phyloP scores from a whole-genome alignment of 306 rosid genomes.

The Medicago arabica region DNA sequence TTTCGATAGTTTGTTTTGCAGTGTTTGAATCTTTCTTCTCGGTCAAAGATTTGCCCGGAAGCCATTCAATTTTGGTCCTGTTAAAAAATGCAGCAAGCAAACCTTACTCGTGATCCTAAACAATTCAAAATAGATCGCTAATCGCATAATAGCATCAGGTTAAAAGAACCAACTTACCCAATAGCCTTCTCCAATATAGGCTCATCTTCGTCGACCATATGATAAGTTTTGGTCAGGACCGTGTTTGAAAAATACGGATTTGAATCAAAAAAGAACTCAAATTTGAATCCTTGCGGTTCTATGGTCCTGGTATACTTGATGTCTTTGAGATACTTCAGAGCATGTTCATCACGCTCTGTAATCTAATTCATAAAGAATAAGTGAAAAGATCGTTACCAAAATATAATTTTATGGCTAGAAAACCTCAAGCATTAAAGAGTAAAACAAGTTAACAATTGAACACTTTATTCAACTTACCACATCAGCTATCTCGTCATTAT shows the following conservation, averaged over 20 bases:
- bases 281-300: conserved; percentile 76
- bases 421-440: not conserved
- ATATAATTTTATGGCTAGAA: not conserved
- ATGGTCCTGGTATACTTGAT: conserved; percentile 69
- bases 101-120: not conserved
- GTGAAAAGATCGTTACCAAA: not conserved
- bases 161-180: conserved; percentile 51
- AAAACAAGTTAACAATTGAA: not conserved
- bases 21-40: conserved; percentile 77
- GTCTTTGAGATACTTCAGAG: conserved; percentile 70
- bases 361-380: conserved; percentile 48
- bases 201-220: conserved; percentile 83
- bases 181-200: conserved; percentile 77
- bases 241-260: conserved; percentile 76
- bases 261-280: conserved; percentile 71
- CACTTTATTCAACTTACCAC: conserved; percentile 55
- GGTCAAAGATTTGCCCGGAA: conserved; percentile 67
- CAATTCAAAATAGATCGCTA: not conserved
- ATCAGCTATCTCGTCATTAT: conserved; percentile 69
- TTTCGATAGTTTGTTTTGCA: conserved; percentile 74
- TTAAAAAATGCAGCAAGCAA: conserved; percentile 11
- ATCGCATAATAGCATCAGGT: not conserved
- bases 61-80: conserved; percentile 83
- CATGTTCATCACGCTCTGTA: conserved; percentile 76
- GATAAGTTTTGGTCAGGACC: conserved; percentile 68